Evolutionary conservation across 2,329 filamentous ascomycete species (phyloP), one percentile per base, ranked within the genome.

Genomic region (Cephalotrichum gorgonifer): DNA sequence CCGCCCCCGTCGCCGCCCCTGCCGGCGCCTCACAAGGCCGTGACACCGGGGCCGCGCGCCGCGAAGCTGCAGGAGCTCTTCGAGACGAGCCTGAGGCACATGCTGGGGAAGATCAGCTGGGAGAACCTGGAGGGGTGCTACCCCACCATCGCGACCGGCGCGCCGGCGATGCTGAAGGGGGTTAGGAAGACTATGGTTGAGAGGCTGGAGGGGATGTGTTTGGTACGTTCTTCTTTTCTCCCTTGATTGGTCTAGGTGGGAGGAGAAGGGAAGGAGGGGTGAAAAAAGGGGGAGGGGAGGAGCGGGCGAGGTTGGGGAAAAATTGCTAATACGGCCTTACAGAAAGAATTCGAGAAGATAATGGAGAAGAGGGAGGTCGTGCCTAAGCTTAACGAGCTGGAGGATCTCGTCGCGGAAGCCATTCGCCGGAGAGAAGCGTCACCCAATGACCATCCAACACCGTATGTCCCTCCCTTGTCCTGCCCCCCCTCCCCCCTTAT

Each of bases 111-210:
- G 58, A 68, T 83, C 49, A 71, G 65, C 54, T 78, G 72, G 65
- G 69, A 74, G 44, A 78, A 78, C 60, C 75, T 83, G 55, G 73
- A 73, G 2, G 67, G 73, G 2, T 84, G 80, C 63, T 84, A 80
- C 60, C 79, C 80, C 41, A 79, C 74, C 20, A 68, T 82, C n/a
- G 72, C 76, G 17, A 59, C 63, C 35, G 64, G 69, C 52, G 71
- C 76, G 20, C 74, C 75, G 23, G 65, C 62, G 7, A 69, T 74
- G 33, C 66, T 83, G 56, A 67, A 66, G 53, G 70, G 72, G 54
- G 72, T 82, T 38, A 79, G 81, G 65, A 61, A 63, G 48, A 74
- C 77, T 58, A 78, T 83, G 74, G 72, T 79, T 11, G 72, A 71
- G 14, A 68, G 76, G 54, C 60, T 83, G 52, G 66, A 69, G 22